Conservation (phyloP, 176 grass and related monocot genomes). For the Cymbopogon citratus region DNA sequence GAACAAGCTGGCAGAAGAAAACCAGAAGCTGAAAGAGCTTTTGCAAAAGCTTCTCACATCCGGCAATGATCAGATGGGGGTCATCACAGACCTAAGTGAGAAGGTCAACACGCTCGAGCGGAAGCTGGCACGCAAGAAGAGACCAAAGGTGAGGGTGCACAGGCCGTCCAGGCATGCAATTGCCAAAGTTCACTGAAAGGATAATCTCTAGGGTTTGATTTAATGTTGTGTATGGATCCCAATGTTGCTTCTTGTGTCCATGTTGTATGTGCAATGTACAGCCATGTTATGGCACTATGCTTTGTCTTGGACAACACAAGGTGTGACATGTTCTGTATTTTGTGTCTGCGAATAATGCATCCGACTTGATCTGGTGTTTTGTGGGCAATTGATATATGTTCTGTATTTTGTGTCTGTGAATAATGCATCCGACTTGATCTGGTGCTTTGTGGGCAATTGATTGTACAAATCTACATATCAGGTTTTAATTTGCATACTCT, state of each 20-base stretch:
- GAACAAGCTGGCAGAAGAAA: slow-evolving; percentile 48
- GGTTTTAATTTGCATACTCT: neutral
- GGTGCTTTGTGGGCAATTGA: neutral
- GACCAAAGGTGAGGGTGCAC: slow-evolving; percentile 36
- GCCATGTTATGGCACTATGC: neutral
- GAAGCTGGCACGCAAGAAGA: slow-evolving; percentile 50
- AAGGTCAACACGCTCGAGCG: slow-evolving; percentile 60
- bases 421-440: neutral
- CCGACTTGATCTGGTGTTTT: neutral
- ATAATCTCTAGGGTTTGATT: neutral
- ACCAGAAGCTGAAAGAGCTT: slow-evolving; percentile 59
- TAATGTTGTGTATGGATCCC: neutral
- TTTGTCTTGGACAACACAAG: neutral
- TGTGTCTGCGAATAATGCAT: neutral
- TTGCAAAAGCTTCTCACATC: slow-evolving; percentile 51
- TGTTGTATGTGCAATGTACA: neutral
- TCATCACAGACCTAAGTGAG: slow-evolving; percentile 53
- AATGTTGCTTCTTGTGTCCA: neutral
- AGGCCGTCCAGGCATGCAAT: slow-evolving; percentile 11
- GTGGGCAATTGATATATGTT: too few relatives aligned
- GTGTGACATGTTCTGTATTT: neutral
- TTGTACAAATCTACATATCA: neutral
- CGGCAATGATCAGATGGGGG: slow-evolving; percentile 42
- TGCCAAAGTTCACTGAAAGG: neutral
- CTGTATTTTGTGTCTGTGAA: neutral